phyloP scores from a whole-genome alignment of 164 flowering plant species.

The Taxillus chinensis region DNA sequence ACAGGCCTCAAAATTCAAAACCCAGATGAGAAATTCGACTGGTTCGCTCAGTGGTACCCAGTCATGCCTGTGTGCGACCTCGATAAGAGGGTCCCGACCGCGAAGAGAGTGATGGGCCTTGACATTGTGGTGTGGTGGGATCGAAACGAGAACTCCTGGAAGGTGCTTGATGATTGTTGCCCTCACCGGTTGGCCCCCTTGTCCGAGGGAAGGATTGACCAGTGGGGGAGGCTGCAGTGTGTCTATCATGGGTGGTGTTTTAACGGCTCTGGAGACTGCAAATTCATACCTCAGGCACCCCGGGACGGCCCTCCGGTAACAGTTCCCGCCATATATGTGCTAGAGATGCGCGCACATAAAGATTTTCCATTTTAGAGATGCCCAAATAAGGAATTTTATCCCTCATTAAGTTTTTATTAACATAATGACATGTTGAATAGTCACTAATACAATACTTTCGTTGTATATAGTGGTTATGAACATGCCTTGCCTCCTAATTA shows the following conservation, averaged over 20 bases:
- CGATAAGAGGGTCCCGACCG: neutral
- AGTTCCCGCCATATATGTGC: too few species aligned
- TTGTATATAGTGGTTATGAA: too few species aligned
- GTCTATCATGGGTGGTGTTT: neutral
- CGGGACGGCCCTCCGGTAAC: neutral
- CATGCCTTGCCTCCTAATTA: too few species aligned
- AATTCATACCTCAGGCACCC: constrained; percentile 1
- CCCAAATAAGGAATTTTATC: too few species aligned
- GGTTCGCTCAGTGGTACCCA: neutral
- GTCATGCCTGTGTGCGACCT: neutral
- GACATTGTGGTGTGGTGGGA: neutral
- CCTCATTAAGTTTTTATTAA: too few species aligned
- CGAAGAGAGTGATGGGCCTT: neutral
- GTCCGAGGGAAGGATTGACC: neutral
- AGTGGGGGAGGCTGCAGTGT: neutral
- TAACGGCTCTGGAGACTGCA: neutral
- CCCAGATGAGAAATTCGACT: neutral
- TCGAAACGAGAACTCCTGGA: neutral
- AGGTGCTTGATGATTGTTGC: constrained; percentile 1
- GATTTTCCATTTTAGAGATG: too few species aligned
- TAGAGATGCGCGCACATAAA: too few species aligned
- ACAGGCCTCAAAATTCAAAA: neutral
- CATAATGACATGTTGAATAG: too few species aligned
- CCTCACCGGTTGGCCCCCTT: neutral
- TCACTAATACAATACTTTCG: too few species aligned